Evolutionary conservation across 2,329 filamentous ascomycete genomes (phyloP).

Genomic region (Botrytis paeoniae): DNA sequence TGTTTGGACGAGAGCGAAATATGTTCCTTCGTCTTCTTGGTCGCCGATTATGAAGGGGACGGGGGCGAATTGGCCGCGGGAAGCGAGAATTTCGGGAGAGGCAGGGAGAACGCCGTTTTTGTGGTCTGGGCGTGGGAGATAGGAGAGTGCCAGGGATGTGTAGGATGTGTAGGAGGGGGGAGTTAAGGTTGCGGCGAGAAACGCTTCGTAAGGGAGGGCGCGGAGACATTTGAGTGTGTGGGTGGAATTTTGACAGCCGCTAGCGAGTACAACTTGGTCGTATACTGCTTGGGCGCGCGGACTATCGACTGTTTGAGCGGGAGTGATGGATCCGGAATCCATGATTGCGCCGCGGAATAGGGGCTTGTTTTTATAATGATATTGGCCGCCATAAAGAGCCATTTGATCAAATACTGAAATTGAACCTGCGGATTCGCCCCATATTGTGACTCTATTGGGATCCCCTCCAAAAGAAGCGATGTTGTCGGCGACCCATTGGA

Average conservation of each 20-base stretch:
- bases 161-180: slow-evolving; percentile 67
- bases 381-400: slow-evolving; percentile 67
- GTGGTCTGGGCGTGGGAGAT: slow-evolving; percentile 67
- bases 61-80: slow-evolving; percentile 52
- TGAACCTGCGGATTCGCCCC: slow-evolving; percentile 55
- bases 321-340: slow-evolving; percentile 64
- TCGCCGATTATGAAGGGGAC: slow-evolving; percentile 67
- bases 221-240: slow-evolving; percentile 67
- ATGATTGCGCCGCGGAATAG: slow-evolving; percentile 77
- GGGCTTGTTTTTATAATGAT: slow-evolving; percentile 68
- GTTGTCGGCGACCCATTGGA: slow-evolving; percentile 69
- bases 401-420: slow-evolving; percentile 77
- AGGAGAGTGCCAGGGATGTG: slow-evolving; percentile 66
- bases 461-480: slow-evolving; percentile 64
- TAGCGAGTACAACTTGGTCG: slow-evolving; percentile 55
- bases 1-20: slow-evolving; percentile 65
- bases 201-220: slow-evolving; percentile 52
- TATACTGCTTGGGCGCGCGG: slow-evolving; percentile 64
- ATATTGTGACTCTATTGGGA: slow-evolving; percentile 49
- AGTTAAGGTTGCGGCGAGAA: slow-evolving; percentile 64
- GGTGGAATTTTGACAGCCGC: slow-evolving; percentile 55
- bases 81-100: slow-evolving; percentile 59
- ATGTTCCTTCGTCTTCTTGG: slow-evolving; percentile 76
- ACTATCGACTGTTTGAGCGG: slow-evolving; percentile 60
- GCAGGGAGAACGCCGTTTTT: slow-evolving; percentile 54